Evolutionary conservation across 495 filamentous ascomycete genomes (phyloP).

Genomic region (Penicillium roqueforti): DNA sequence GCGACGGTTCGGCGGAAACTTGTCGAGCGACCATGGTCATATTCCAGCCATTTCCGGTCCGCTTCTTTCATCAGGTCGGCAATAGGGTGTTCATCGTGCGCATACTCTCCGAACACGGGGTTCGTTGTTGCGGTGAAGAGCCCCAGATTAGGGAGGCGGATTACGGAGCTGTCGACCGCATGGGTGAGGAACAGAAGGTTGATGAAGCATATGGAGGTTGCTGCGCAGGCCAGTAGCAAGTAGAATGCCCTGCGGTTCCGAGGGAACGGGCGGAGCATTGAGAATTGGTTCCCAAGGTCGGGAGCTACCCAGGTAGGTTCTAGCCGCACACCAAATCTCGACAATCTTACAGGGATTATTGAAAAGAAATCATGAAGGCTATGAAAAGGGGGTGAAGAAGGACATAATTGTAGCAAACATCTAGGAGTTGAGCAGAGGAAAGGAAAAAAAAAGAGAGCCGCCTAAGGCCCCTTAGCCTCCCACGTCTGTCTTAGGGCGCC

Average conservation of each 20-base stretch:
- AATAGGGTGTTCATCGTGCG: conserved; percentile 20
- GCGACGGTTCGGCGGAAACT: conserved; percentile 53
- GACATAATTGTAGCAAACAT: neutral
- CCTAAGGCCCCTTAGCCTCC: neutral
- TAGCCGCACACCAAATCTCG: neutral
- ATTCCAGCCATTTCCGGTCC: conserved; percentile 14
- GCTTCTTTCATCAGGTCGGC: conserved; percentile 15
- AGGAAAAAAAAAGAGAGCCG: neutral
- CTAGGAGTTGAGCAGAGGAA: neutral
- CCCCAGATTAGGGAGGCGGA: conserved; percentile 8
- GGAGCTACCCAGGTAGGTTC: neutral
- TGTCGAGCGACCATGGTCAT: conserved; percentile 16
- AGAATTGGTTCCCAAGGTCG: neutral
- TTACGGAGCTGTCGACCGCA: conserved; percentile 7
- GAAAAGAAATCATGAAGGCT: neutral
- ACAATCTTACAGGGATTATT: neutral
- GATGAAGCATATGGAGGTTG: conserved; percentile 9
- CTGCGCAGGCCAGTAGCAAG: conserved; percentile 13
- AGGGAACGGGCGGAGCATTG: conserved; percentile 18
- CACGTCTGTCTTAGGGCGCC: neutral
- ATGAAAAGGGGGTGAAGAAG: conserved; percentile 2
- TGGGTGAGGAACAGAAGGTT: conserved; percentile 16
- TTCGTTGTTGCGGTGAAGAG: conserved; percentile 3
- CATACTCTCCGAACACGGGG: conserved; percentile 10
- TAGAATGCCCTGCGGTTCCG: conserved; percentile 16